Evolutionary conservation across 176 grass and related monocot species (phyloP), one percentile per base, ranked within the genome.

Genomic region (Puya raimondii): DNA sequence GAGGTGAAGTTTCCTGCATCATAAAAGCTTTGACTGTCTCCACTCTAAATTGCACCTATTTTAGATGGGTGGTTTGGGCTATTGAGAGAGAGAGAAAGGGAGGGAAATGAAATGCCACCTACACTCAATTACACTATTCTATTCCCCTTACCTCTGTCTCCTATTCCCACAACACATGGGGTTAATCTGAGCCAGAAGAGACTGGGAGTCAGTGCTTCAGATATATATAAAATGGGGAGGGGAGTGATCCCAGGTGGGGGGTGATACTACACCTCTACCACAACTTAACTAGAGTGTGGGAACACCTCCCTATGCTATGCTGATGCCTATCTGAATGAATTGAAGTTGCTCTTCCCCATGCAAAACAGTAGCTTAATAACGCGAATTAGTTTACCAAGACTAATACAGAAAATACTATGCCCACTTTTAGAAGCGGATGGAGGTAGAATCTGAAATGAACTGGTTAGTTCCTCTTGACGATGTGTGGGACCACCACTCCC

Each of bases 241-340:
- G 14, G 72, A 52, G 65, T 67, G 72, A 73, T 79, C 72, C 75
- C 68, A 85, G 74, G 70, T 67, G 11, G 49, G 14, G 56, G 7
- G 3, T 14, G 5, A 47, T 73, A 69, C 29, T 23, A 42, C 65
- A 21, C 58, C 13, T 49, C 51, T 9, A 61, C 72, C 70, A 59
- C 42, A 22, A 70, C 27, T 20, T 29, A 70, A 70, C 20, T 20
- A 59, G 69, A 49, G 25, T 53, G 64, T 66, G 71, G 79, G 52
- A 79, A 79, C 79, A 65, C 53, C 58, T 82, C 48, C 74, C 78
- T 65, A 84, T 72, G 86, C 78, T 65, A 84, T 72, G 86, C 71
- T 72, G 73, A 88, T 88, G 66, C 68, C 67, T 64, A 59, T 27
- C 27, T 71, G 76, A 66, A 42, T 50, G 11, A 16, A 25, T 64